These are phyloP conservation scores for Azolla pinnata DNA, from an alignment of 75 land plant genomes.

Conservation along the genomic window DNA sequence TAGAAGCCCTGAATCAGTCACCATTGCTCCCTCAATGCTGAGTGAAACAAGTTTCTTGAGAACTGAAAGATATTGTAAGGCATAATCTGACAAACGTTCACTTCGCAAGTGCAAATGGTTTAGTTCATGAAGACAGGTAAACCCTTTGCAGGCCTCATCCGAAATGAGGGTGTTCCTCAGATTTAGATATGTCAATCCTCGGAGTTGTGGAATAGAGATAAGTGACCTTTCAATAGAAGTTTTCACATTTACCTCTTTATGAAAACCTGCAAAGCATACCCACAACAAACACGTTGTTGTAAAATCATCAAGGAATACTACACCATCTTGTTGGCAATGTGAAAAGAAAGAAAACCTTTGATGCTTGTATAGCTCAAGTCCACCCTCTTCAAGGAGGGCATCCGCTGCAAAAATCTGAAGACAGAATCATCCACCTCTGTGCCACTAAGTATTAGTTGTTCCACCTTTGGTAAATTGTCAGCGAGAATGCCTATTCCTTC, in stretches of 20 bases:
- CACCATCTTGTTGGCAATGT: not conserved
- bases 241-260: not conserved
- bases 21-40: constrained; percentile 52
- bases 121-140: constrained; percentile 36
- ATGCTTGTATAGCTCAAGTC: constrained; percentile 55
- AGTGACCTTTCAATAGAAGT: constrained; percentile 20
- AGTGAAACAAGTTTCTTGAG: constrained; percentile 40
- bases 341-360: constrained; percentile 42
- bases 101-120: constrained; percentile 43
- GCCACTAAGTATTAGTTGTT: constrained; percentile 42
- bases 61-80: constrained; percentile 39
- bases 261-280: not conserved
- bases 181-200: constrained; percentile 52
- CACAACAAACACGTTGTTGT: not conserved
- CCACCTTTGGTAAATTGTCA: constrained; percentile 57
- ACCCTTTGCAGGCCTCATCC: constrained; percentile 33
- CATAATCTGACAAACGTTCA: constrained; percentile 48
- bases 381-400: constrained; percentile 45
- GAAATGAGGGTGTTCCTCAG: constrained; percentile 46
- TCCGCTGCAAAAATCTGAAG: constrained; percentile 38
- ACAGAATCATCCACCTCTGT: constrained; percentile 66
- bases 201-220: constrained; percentile 40
- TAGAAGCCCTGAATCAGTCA: constrained; percentile 47
- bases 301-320: not conserved
- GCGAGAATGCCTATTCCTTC: constrained; percentile 49